Evolutionary conservation across 1,139 yeast genomes (phyloP), one percentile per base, ranked within the genome.

Genomic region (Keqinozyma sinolaborantium): DNA sequence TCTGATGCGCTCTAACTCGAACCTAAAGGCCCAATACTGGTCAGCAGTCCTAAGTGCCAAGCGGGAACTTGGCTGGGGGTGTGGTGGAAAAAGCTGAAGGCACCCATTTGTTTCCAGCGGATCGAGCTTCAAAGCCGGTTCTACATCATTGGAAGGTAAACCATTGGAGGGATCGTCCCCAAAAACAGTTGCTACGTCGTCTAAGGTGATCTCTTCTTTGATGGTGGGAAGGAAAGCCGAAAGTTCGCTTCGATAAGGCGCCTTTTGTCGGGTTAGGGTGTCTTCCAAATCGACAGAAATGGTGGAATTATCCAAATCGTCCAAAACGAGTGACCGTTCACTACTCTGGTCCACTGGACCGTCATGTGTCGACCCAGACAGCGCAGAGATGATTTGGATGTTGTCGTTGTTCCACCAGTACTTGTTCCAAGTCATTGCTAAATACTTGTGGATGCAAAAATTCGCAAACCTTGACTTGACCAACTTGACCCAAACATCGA

Each of bases 21-120:
- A 36, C 8, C 36, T 30, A 23, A 48, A 41, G 1, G 46, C 44
- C 2, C 31, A 28, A 8, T 28, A 34, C 29, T 54, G 52, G 20
- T 36, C 33, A 7, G 36, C 31, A 18, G 42, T 35, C 3, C 42
- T 14, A 10, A 52, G 27, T 1, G 45, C 53, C 10, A 42, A 20
- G 28, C 56, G 37, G 5, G 48, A 37, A 28, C 47, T n/a, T n/a
- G n/a, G n/a, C n/a, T n/a, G n/a, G n/a, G n/a, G n/a, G n/a, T n/a
- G n/a, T n/a, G n/a, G n/a, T n/a, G n/a, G n/a, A n/a, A n/a, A n/a
- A n/a, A n/a, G n/a, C n/a, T n/a, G n/a, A n/a, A n/a, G n/a, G n/a
- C n/a, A n/a, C n/a, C n/a, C n/a, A n/a, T n/a, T n/a, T n/a, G n/a
- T n/a, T n/a, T n/a, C n/a, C n/a, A n/a, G n/a, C n/a, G n/a, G n/a